Evolutionary conservation across 2,329 filamentous ascomycete genomes (phyloP).

Genomic region (Diaporthe sp.): DNA sequence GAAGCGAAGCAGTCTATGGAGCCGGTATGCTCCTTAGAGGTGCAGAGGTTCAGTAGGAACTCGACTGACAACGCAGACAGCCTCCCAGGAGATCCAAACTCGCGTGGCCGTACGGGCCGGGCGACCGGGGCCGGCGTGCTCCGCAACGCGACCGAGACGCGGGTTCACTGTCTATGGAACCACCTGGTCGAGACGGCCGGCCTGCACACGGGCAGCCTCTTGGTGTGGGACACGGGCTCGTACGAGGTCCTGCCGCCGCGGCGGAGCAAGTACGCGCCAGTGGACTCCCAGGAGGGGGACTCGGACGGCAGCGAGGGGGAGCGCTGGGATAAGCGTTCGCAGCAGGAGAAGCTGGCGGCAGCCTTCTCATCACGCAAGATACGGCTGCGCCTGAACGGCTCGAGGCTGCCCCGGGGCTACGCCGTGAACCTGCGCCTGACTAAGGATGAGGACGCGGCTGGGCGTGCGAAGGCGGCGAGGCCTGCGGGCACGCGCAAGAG

Average conservation of each 20-base stretch:
- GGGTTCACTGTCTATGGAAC: constrained; percentile 73
- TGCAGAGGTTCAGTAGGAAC: neutral
- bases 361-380: constrained; percentile 71
- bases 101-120: constrained; percentile 42
- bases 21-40: no score
- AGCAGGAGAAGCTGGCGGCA: constrained; percentile 62
- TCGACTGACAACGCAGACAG: constrained; percentile 44
- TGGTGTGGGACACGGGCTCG: constrained; percentile 74
- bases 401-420: constrained; percentile 66
- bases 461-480: constrained; percentile 34
- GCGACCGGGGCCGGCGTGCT: constrained; percentile 55
- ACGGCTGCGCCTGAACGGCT: constrained; percentile 66
- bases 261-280: constrained; percentile 48
- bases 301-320: neutral
- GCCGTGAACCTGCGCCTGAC: constrained; percentile 68
- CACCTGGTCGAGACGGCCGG: constrained; percentile 73
- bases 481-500: constrained; percentile 15
- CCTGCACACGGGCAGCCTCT: constrained; percentile 65
- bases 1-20: neutral
- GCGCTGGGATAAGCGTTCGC: constrained; percentile 44
- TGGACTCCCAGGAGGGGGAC: constrained; percentile 43
- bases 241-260: constrained; percentile 66
- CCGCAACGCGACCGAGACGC: constrained; percentile 73
- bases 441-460: constrained; percentile 44
- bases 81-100: constrained; percentile 70